Conservation (phyloP, 2,329 filamentous ascomycete species). For the Microsporum canis region DNA sequence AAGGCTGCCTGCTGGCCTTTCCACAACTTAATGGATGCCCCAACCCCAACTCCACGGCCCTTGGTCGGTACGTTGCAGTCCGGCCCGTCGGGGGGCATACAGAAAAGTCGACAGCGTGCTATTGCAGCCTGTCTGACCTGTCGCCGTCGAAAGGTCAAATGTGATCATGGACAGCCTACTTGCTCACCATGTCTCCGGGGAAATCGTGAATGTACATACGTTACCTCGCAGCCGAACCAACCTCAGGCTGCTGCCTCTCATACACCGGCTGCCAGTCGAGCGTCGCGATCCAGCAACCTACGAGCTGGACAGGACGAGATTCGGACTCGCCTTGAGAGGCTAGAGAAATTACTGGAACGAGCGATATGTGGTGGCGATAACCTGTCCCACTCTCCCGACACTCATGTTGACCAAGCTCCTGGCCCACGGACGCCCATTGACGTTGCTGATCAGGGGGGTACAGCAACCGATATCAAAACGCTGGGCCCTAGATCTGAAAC, state of each 20-base stretch:
- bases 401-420: neutral
- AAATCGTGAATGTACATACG: neutral
- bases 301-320: constrained; percentile 9
- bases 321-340: constrained; percentile 7
- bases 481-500: neutral
- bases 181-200: neutral
- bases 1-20: neutral
- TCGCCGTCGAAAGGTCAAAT: neutral
- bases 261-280: neutral
- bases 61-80: neutral
- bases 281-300: neutral
- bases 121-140: constrained; percentile 1
- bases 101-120: neutral
- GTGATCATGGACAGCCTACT: neutral
- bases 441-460: neutral
- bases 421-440: neutral
- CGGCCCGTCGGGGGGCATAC: neutral
- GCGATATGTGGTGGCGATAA: constrained; percentile 1
- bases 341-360: constrained; percentile 9
- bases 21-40: neutral
- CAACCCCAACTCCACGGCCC: neutral
- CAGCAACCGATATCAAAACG: neutral
- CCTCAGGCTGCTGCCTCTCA: neutral
- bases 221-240: neutral
- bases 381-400: neutral